Percentiles rank a stretch among this genome's conserved stretches.
These are phyloP conservation scores for Serendipita indica DNA, from an alignment of 768 basidiomycete species.

Conservation along the genomic window DNA sequence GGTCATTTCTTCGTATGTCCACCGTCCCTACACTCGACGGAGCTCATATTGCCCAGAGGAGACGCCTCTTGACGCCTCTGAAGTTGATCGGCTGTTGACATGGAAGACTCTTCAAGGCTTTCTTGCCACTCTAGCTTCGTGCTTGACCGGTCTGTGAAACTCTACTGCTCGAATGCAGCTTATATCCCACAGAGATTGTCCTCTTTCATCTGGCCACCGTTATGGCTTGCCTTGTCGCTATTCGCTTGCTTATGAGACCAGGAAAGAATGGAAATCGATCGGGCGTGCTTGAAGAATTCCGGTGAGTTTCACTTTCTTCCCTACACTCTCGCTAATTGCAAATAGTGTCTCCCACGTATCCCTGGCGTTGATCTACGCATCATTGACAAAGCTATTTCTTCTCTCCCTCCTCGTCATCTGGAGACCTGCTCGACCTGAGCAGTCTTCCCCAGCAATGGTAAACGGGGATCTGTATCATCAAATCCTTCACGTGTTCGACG, in stretches of 20 bases:
- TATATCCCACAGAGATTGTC: background rate
- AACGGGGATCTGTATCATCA: conserved; percentile 21
- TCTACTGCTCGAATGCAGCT: background rate
- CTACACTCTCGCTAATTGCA: background rate
- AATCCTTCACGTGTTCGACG: conserved; percentile 47
- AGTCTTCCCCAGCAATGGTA: background rate
- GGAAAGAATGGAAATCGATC: conserved; percentile 20
- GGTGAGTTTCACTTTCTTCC: conserved; percentile 23
- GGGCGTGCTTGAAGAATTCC: conserved; percentile 48
- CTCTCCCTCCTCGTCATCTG: conserved; percentile 72
- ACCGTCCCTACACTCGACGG: too few relatives aligned
- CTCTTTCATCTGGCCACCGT: background rate
- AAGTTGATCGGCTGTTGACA: background rate
- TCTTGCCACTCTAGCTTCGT: background rate
- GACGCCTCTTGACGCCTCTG: background rate
- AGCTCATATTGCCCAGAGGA: too few relatives aligned
- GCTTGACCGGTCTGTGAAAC: background rate
- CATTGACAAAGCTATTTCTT: conserved; percentile 68
- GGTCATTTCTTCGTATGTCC: too few relatives aligned
- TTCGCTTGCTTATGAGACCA: conserved; percentile 10
- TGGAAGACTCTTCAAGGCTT: background rate
- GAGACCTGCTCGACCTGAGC: conserved; percentile 32
- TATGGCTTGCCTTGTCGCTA: background rate
- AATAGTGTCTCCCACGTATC: conserved; percentile 57
- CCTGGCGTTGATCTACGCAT: conserved; percentile 69